These are phyloP conservation scores for Quercus gilva DNA, from an alignment of 306 rosid genomes.

Conservation along the genomic window DNA sequence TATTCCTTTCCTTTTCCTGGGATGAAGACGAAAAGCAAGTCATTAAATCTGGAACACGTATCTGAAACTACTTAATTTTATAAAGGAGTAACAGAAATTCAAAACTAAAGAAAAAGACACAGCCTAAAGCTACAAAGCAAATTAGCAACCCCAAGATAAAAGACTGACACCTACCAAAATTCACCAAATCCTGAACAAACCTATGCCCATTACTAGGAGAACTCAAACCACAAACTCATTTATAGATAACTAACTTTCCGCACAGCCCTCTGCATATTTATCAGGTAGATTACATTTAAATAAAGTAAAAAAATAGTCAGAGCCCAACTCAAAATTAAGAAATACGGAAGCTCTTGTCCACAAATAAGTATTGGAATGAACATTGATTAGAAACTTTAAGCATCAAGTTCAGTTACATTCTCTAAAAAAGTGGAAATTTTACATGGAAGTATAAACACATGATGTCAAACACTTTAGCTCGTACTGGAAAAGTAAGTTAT, in stretches of 20 bases:
- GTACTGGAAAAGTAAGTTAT: background rate
- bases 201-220: background rate
- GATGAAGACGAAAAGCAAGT: constrained; percentile 13
- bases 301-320: too few relatives aligned
- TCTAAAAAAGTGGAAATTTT: too few relatives aligned
- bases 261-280: background rate
- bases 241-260: background rate
- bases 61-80: constrained; percentile 6
- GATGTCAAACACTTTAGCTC: too few relatives aligned
- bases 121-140: background rate
- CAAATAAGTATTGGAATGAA: too few relatives aligned
- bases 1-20: constrained; percentile 85
- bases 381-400: too few relatives aligned
- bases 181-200: background rate
- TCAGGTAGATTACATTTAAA: background rate
- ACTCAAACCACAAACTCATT: background rate
- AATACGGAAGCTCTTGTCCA: too few relatives aligned
- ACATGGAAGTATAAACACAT: too few relatives aligned
- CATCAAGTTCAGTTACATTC: too few relatives aligned
- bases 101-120: background rate
- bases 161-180: background rate
- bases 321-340: too few relatives aligned
- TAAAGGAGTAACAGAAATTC: background rate
- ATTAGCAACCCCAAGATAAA: background rate
- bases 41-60: constrained; percentile 4